phyloP scores from a whole-genome alignment of 2,329 filamentous ascomycete genomes.

The Phialemoniopsis sp. region DNA sequence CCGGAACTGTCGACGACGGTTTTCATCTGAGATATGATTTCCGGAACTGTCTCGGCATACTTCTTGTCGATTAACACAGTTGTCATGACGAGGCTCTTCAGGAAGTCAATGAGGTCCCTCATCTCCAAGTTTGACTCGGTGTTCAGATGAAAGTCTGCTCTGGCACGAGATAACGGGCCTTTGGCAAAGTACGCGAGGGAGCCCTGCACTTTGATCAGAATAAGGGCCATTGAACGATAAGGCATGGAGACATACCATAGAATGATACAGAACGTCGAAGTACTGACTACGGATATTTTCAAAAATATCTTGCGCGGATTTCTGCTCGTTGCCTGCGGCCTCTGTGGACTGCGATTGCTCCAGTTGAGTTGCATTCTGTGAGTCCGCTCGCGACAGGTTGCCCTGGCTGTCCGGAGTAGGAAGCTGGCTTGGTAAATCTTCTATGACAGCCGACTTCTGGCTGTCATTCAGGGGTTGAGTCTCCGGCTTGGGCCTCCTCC shows the following conservation, averaged over 20 bases:
- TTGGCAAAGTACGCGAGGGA: conserved; percentile 82
- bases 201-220: conserved; percentile 40
- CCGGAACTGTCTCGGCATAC: conserved; percentile 67
- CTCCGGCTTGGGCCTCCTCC: conserved; percentile 42
- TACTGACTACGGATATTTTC: conserved; percentile 56
- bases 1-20: conserved; percentile 50
- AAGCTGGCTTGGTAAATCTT: conserved; percentile 8
- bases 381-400: too few species aligned
- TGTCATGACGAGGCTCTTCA: conserved; percentile 65
- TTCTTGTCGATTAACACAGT: conserved; percentile 73
- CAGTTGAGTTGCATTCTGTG: conserved; percentile 11
- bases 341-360: conserved; percentile 3
- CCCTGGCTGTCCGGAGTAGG: neutral
- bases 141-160: conserved; percentile 64
- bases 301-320: conserved; percentile 48
- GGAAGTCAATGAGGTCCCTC: conserved; percentile 60
- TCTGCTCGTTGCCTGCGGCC: conserved; percentile 17
- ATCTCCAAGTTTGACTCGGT: conserved; percentile 57
- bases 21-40: conserved; percentile 54
- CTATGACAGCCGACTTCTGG: conserved; percentile 14
- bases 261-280: conserved; percentile 57
- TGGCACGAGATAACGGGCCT: conserved; percentile 70
- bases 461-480: conserved; percentile 25
- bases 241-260: conserved; percentile 41
- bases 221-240: conserved; percentile 22